A percentile compares a stretch with the other conserved stretches of the same genome.
phyloP scores from a whole-genome alignment of 805 yeast genomes.

The Suhomyces sp. region DNA sequence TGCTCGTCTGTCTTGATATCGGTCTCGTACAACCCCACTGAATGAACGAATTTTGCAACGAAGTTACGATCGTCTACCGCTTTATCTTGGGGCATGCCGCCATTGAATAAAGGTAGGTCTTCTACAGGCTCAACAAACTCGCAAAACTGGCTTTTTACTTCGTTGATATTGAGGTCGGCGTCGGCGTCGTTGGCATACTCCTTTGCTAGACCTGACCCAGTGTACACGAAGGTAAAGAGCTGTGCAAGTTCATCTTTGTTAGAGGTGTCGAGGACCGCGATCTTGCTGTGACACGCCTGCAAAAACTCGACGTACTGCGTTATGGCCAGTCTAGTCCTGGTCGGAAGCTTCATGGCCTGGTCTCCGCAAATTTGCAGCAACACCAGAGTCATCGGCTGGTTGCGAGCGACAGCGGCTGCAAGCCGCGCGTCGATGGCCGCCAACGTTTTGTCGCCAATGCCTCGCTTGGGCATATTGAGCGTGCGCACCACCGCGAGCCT shows the following conservation, averaged over 20 bases:
- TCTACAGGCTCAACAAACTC: constrained; percentile 34
- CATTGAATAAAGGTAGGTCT: constrained; percentile 5
- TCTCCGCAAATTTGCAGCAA: constrained; percentile 9
- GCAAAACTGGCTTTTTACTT: constrained; percentile 35
- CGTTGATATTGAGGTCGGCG: constrained; percentile 34
- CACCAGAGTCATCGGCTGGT: constrained; percentile 7
- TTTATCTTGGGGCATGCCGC: constrained; percentile 8
- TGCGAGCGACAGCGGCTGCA: neutral
- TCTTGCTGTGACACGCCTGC: constrained; percentile 1
- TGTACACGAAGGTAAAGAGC: constrained; percentile 25
- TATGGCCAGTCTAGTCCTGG: constrained; percentile 16
- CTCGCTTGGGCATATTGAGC: constrained; percentile 59
- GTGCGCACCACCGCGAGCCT: constrained; percentile 56
- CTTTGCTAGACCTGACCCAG: constrained; percentile 25
- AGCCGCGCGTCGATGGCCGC: constrained; percentile 25
- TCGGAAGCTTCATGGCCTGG: constrained; percentile 9
- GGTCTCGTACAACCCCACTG: constrained; percentile 34
- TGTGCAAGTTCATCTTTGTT: neutral
- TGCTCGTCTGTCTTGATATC: constrained; percentile 16
- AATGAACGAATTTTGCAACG: constrained; percentile 26
- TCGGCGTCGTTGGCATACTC: constrained; percentile 29
- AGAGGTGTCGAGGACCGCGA: constrained; percentile 8
- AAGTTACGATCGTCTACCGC: constrained; percentile 14
- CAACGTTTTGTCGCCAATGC: constrained; percentile 59
- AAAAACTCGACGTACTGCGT: constrained; percentile 26